A percentile compares a stretch with the other conserved stretches of the same genome.
Evolutionary conservation across 495 filamentous ascomycete species (phyloP).

Genomic region (Daldinia grandis): DNA sequence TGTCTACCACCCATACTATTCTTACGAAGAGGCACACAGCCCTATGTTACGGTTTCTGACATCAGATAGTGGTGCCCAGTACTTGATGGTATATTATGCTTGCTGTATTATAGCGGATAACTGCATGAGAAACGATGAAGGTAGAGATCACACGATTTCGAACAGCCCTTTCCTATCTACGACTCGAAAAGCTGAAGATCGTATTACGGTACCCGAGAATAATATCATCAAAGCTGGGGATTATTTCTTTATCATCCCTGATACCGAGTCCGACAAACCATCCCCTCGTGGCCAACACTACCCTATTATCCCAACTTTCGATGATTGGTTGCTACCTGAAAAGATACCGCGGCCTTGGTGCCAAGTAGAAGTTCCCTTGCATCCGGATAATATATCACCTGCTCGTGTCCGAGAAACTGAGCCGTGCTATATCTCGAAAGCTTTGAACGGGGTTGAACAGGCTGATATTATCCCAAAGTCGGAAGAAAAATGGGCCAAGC

Average conservation of each 20-base stretch:
- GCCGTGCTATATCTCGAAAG: neutral
- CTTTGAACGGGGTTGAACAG: neutral
- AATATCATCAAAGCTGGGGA: neutral
- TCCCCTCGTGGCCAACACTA: neutral
- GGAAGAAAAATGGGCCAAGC: neutral
- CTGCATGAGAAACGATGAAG: neutral
- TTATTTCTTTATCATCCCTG: neutral
- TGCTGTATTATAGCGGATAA: neutral
- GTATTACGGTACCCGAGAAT: neutral
- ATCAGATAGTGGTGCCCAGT: neutral
- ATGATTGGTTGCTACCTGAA: neutral
- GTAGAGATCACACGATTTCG: neutral
- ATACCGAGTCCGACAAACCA: too few relatives aligned
- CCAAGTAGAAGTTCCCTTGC: neutral
- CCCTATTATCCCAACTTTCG: neutral
- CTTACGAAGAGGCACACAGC: neutral
- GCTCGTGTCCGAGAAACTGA: neutral
- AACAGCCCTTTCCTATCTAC: neutral
- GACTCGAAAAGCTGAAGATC: neutral
- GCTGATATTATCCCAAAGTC: neutral
- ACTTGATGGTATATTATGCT: neutral
- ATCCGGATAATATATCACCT: neutral
- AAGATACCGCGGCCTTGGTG: neutral
- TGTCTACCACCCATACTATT: neutral
- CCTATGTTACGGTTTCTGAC: neutral